These are phyloP conservation scores for Suhomyces yuchorum DNA, from an alignment of 1,139 yeast genomes.

Conservation along the genomic window DNA sequence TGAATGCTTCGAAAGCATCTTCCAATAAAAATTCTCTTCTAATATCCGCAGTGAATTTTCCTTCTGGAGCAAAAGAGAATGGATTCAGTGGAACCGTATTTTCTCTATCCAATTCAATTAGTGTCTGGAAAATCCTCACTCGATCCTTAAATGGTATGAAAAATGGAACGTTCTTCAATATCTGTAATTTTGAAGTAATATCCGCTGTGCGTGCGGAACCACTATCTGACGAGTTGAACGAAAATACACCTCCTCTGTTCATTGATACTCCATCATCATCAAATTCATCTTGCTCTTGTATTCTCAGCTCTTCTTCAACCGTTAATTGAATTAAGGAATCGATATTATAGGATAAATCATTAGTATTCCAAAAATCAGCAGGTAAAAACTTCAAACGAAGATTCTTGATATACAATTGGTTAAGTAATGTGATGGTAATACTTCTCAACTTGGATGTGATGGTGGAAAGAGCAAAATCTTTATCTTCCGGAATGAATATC, in stretches of 20 bases:
- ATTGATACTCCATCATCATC: background rate
- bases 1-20: conserved; percentile 70
- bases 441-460: conserved; percentile 28
- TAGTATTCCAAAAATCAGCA: conserved; percentile 58
- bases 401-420: conserved; percentile 71
- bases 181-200: conserved; percentile 35
- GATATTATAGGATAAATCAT: conserved; percentile 29
- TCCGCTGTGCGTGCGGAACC: conserved; percentile 4
- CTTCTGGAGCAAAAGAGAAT: conserved; percentile 20
- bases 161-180: conserved; percentile 71
- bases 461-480: conserved; percentile 13
- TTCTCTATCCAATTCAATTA: conserved; percentile 56
- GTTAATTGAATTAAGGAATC: conserved; percentile 35
- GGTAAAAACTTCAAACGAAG: conserved; percentile 61
- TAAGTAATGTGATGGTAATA: conserved; percentile 54
- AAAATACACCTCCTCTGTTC: background rate
- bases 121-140: conserved; percentile 68
- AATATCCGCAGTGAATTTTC: conserved; percentile 51
- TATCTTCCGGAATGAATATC: conserved; percentile 45
- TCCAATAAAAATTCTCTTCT: conserved; percentile 69
- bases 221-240: background rate
- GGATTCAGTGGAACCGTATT: conserved; percentile 21
- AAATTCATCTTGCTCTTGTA: conserved; percentile 19
- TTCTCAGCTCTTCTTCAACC: conserved; percentile 41
- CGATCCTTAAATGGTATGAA: conserved; percentile 75